These are phyloP conservation scores for Paecilomyces variotii DNA, from an alignment of 2,329 filamentous ascomycete species.

Conservation along the genomic window DNA sequence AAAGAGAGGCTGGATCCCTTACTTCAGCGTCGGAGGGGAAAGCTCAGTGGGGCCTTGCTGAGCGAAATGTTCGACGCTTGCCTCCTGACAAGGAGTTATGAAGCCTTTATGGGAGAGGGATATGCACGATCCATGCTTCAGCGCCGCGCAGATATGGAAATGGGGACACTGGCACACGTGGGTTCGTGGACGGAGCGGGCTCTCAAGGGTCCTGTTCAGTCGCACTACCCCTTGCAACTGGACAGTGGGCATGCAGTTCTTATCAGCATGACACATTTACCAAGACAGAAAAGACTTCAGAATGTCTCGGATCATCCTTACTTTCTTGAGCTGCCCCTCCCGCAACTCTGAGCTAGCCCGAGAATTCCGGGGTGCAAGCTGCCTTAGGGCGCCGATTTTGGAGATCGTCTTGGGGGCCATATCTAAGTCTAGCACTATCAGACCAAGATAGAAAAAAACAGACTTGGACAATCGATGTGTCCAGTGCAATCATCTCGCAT, in stretches of 20 bases:
- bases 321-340: background rate
- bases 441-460: background rate
- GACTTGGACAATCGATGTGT: background rate
- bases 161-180: background rate
- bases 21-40: background rate
- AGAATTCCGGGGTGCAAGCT: background rate
- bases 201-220: background rate
- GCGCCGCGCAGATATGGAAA: background rate
- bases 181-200: background rate
- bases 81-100: slow-evolving; percentile 1
- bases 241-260: background rate
- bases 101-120: background rate
- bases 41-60: background rate
- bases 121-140: background rate
- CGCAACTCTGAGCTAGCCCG: background rate
- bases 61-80: background rate
- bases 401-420: background rate
- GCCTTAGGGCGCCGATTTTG: background rate
- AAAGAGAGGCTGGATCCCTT: background rate
- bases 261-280: background rate
- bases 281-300: background rate
- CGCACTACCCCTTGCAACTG: background rate
- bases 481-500: background rate
- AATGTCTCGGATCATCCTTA: background rate
- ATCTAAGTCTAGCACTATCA: background rate